A percentile compares a stretch with the other conserved stretches of the same genome.
Evolutionary conservation across 495 filamentous ascomycete species (phyloP).

Genomic region (Aspergillus bertholletiae): DNA sequence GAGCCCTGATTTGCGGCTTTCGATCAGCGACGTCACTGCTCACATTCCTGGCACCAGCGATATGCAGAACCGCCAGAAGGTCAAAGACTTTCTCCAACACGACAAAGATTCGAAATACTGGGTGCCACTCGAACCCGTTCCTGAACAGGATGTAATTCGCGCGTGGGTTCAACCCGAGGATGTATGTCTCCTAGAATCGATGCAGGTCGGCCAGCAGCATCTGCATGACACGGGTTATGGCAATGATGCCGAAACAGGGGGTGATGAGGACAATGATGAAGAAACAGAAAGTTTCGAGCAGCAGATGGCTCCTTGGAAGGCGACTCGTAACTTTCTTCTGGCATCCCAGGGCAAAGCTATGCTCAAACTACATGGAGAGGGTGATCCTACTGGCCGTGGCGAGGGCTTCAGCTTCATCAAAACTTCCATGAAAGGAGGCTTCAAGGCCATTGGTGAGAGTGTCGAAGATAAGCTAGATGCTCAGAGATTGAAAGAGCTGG

Average conservation of each 20-base stretch:
- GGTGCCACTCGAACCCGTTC: conserved; percentile 73
- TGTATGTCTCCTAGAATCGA: conserved; percentile 87
- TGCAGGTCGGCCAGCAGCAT: conserved; percentile 88
- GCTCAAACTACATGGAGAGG: conserved; percentile 88
- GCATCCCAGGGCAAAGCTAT: conserved; percentile 95
- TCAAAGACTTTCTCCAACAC: conserved; percentile 93
- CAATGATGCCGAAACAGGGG: conserved; percentile 69
- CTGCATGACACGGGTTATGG: conserved; percentile 78
- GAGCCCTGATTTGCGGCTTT: conserved; percentile 62
- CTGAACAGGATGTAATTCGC: conserved; percentile 73
- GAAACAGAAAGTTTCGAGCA: conserved; percentile 74
- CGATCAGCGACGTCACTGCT: conserved; percentile 73
- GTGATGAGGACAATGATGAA: conserved; percentile 63
- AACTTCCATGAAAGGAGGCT: conserved; percentile 98
- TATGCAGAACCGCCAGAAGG: conserved; percentile 90
- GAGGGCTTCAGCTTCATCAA: conserved; percentile 94
- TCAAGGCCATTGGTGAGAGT: conserved; percentile 84
- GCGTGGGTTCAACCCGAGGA: conserved; percentile 92
- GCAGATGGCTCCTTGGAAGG: conserved; percentile 90
- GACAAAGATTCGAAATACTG: conserved; percentile 80
- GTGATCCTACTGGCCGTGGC: conserved; percentile 92
- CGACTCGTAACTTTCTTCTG: conserved; percentile 90
- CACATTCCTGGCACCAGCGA: conserved; percentile 90
- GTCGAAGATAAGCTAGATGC: conserved; percentile 80
- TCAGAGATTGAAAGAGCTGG: conserved; percentile 80